Conservation (phyloP, 176 grass and related monocot species). For the Thalia dealbata region DNA sequence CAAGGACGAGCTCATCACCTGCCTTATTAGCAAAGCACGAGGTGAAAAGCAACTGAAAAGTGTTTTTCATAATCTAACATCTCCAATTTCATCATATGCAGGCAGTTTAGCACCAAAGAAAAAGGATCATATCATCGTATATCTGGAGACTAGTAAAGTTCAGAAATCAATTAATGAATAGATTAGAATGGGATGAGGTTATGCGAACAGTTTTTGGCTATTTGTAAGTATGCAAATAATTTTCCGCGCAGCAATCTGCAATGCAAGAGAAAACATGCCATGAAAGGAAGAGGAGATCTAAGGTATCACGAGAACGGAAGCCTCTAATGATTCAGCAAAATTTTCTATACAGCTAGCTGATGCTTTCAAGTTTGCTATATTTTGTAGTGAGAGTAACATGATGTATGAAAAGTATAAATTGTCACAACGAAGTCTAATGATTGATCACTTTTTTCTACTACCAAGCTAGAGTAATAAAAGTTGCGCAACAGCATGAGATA, state of each 20-base stretch:
- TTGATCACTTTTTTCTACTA: background rate
- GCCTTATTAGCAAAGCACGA: background rate
- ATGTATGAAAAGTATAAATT: background rate
- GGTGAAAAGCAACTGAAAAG: background rate
- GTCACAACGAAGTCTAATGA: background rate
- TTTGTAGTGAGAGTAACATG: background rate
- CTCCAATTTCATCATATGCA: background rate
- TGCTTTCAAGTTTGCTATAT: background rate
- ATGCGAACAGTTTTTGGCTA: background rate
- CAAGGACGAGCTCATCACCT: background rate
- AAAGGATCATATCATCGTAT: background rate
- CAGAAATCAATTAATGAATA: background rate
- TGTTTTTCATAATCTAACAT: background rate
- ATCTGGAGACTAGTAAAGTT: background rate
- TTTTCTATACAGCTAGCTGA: background rate
- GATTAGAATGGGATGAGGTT: background rate
- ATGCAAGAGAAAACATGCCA: background rate
- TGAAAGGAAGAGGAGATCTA: background rate
- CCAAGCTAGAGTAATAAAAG: background rate
- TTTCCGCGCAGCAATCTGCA: background rate
- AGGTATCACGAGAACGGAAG: background rate
- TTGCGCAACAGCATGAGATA: background rate
- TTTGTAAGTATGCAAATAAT: background rate
- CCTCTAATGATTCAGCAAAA: background rate
- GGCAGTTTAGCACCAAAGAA: background rate